Evolutionary conservation across 1,284 basidiomycete species (phyloP), one percentile per base, ranked within the genome.

Genomic region (Trametes polyzona): DNA sequence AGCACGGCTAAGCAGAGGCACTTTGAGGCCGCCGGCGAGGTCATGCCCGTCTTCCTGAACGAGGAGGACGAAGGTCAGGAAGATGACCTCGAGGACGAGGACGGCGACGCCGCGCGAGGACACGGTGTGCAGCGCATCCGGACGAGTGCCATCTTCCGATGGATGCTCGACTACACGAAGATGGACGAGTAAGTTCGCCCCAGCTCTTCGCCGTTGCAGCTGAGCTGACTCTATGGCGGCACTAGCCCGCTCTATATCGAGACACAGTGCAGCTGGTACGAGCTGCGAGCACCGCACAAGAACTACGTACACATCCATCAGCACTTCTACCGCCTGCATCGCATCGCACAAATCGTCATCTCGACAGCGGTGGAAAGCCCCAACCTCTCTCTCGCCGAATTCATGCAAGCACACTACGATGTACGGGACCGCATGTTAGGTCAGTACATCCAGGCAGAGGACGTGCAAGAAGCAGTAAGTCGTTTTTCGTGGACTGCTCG

Each of bases 201-300:
- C 21, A 24, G 10, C 39, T 47, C 24, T 9, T 11, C 10, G 16
- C n/a, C 2, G 4, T 19, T 9, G 14, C 48, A 49, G 6, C 24
- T 23, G 49, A 27, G 12, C 29, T 24, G 30, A 53, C 27, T 46
- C 23, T 29, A 35, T 30, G 17, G 10, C 47, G 29, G n/a, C n/a
- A 53, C 19, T 35, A 90, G 88, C 16, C 79, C 84, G 0, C 67
- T 88, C 9, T 87, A 77, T 52, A 74, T 90, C 12, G 80, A 87
- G 63, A 89, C 88, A 0, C 61, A 75, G 24, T 76, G 74, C 56
- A 84, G 84, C 0, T 84, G 81, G 77, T 90, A 90, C 65, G 78
- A 82, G 27, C 70, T 90, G 19, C 70, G 73, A 12, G 64, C 57
- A 1, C 83, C 87, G 0, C 75, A 79, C 2, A 61, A 67, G 14